phyloP scores from a whole-genome alignment of 2,329 filamentous ascomycete species.

The Septoria linicola region DNA sequence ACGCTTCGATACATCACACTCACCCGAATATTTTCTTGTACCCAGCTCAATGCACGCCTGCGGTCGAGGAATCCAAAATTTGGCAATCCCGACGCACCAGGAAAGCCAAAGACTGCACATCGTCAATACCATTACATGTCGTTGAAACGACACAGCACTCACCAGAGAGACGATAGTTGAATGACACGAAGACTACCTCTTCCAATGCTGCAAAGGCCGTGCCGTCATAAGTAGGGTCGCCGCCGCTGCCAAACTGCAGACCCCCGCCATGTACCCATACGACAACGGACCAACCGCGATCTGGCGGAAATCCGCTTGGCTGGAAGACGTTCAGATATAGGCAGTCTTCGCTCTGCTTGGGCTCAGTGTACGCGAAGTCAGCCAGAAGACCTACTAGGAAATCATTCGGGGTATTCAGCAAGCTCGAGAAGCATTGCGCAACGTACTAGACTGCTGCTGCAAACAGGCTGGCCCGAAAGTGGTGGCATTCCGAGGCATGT shows the following conservation, averaged over 20 bases:
- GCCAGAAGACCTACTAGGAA: too few relatives aligned
- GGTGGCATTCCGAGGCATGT: neutral
- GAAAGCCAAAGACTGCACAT: slow-evolving; percentile 46
- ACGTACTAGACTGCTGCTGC: too few relatives aligned
- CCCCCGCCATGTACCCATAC: slow-evolving; percentile 57
- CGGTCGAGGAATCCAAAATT: slow-evolving; percentile 43
- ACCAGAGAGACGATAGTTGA: slow-evolving; percentile 39
- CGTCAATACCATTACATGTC: neutral
- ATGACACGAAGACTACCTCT: slow-evolving; percentile 37
- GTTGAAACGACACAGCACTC: too few relatives aligned
- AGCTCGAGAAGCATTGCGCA: too few relatives aligned
- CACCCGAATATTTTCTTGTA: slow-evolving; percentile 42
- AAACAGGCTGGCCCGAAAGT: neutral
- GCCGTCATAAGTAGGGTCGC: slow-evolving; percentile 34
- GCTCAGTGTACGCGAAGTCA: slow-evolving; percentile 24
- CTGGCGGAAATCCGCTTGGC: slow-evolving; percentile 47
- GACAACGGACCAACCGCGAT: slow-evolving; percentile 52
- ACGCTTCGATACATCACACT: too few relatives aligned
- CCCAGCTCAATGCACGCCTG: slow-evolving; percentile 40
- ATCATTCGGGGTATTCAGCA: neutral
- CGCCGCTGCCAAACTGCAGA: neutral
- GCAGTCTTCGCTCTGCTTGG: slow-evolving; percentile 55
- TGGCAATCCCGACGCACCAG: slow-evolving; percentile 39
- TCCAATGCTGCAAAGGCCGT: slow-evolving; percentile 37
- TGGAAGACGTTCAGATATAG: slow-evolving; percentile 62